Base-by-base conservation (phyloP, 768 basidiomycete species). In the Podaxis sp. region DNA sequence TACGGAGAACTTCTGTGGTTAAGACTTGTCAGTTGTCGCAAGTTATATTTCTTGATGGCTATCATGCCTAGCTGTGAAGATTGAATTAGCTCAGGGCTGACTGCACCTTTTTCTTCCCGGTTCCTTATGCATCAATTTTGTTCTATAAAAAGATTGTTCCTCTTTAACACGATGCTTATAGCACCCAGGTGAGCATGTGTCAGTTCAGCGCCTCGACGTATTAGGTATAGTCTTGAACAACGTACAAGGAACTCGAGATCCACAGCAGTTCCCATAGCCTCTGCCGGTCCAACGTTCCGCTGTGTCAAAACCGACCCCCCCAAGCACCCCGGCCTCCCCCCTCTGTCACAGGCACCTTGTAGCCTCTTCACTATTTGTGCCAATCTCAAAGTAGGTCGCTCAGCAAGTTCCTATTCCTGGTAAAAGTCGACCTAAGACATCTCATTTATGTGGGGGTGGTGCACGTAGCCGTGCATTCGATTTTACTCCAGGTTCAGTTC, bases 381-480 rank as follows among this genome's bases (percentile, higher is more conserved):
- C 85, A 84, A 11, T 24, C 51, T 22, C 20, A 57, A 65, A 57
- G 24, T 20, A 51, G 67, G 7, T 44, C 51, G 51, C 15, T 60
- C 48, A 82, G 59, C 0, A 79, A 70, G 0, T 13, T 40, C 7
- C 93, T 1, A 95, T 76, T 0, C 83, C 83, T 0, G 74, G 75
- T 49, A 94, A 84, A 70, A 95, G 91, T 1, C 75, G 71, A 44
- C 87, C 83, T 28, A 93, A 0, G 88, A 85, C 93, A 95, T 95
- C 72, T 95, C 93, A 73, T 95, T 93, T 5, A 93, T 93, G 57
- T 89, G 87, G 38, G 95, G 83, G 67, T 96, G 93, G 70, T 95
- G 91, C 30, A 93, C 56, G 66, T 95, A 96, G 2, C 89, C 89
- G 15, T 82, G 79, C 3, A 79, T 78, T 73, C 1, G 76, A 74